Evolutionary conservation across 192 early-diverging fungal genomes (phyloP), one percentile per base, ranked within the genome.

Genomic region (Linnemannia hyalina): DNA sequence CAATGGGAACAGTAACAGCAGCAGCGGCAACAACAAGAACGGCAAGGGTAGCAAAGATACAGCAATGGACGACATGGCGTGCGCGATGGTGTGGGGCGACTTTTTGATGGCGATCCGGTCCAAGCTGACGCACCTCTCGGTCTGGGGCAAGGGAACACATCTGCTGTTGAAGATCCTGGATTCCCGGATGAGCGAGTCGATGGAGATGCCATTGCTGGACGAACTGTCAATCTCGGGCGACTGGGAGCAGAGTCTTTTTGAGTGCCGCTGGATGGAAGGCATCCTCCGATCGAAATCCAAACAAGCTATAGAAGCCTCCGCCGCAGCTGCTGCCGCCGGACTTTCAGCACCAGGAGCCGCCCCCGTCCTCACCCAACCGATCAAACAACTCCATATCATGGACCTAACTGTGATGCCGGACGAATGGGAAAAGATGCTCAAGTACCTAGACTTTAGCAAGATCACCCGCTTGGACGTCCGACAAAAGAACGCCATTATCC

Each of bases 51-150:
- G 55, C 38, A 63, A 78, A 36, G 35, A 70, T 32, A 29, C 36
- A 41, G 35, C 68, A 4, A 35, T 49, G 18, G 42, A 47, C 18
- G 47, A 57, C 74, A 65, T 32, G 60, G 60, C 60, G 11, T 65
- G 60, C 20, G 52, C 32, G 26, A 13, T 23, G 4, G 35, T 16
- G 7, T 23, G 32, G 54, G 74, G 32, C 52, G 79, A 80, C 22
- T 80, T 80, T 40, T 42, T 73, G 7, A 18, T 68, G 23, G 42
- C 79, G 55, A 74, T 74, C n/a, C 54, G 60, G 18, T 47, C 72
- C 23, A 80, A 80, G 36, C 20, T 80, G 16, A 80, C 73, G 46
- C 60, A 47, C 22, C 29, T 80, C 23, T 26, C 38, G 16, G 35
- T 68, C 6, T 80, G 41, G 79, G 72, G 63, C 18, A 49, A 44